Base-by-base conservation (phyloP, 306 rosid species). In the Hippophae gyantsensis region DNA sequence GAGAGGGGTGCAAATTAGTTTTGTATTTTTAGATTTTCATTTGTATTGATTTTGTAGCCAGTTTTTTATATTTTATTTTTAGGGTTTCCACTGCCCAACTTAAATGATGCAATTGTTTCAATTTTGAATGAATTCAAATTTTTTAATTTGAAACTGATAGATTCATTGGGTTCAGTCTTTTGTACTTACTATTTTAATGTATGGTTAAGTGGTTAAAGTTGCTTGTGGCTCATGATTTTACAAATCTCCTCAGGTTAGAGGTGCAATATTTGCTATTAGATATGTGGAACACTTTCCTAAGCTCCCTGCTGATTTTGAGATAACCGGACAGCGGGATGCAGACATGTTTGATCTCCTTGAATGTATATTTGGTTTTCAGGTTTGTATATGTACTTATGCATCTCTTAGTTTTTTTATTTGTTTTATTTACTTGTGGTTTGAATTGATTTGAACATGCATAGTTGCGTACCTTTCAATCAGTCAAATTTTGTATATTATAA, bases 261-360 rank as follows among this genome's bases (percentile, higher is more conserved):
- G 86, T 63, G 89, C 95, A 50, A 71, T 78, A 71, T 84, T 86
- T 61, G 85, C 98, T 57, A 78, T 92, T 66, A 78, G 84, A 78
- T 92, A 76, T 69, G 65, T 79, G 7, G 96, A 85, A 64, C 92
- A 81, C 66, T 85, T 82, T 58, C 96, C 94, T 23, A 78, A 82
- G 76, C 86, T 87, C 75, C 94, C 97, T 67, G 49, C 79, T 73
- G 82, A 78, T 56, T 83, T 74, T 73, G 77, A 74, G 65, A 77
- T 83, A 58, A 78, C 81, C 64, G 87, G 89, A 74, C 81, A 70
- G 48, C 79, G 96, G 71, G 88, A 75, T 76, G 82, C 85, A 27
- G 98, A 92, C 76, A 79, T 87, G 89, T 92, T 92, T 63, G 96
- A 92, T 71, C 95, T 87, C 68, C 72, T 92, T 74, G 96, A 92